Evolutionary conservation across 345 rosid genomes (phyloP).

Genomic region (Populus nigra): DNA sequence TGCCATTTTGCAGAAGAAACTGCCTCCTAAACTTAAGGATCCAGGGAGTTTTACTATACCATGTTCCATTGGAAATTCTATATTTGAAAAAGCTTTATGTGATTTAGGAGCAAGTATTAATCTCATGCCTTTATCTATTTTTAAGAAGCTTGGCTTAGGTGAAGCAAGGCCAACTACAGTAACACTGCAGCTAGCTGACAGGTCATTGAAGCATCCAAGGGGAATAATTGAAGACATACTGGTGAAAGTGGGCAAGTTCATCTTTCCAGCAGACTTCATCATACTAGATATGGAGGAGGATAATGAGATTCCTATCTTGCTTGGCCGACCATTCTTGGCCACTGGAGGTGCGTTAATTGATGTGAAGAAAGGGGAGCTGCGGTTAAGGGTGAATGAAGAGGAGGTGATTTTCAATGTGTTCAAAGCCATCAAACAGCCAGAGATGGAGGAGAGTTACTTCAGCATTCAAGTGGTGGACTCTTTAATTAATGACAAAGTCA

Average conservation of each 20-base stretch:
- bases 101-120: neutral
- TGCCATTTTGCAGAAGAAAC: neutral
- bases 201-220: neutral
- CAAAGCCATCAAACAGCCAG: neutral
- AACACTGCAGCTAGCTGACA: neutral
- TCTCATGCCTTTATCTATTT: neutral
- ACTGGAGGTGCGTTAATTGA: neutral
- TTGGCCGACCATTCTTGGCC: neutral
- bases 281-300: neutral
- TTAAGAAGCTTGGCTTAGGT: neutral
- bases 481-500: too few relatives aligned
- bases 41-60: neutral
- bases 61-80: neutral
- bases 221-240: neutral
- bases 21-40: neutral
- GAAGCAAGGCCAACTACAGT: neutral
- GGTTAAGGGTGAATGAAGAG: neutral
- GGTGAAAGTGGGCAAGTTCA: neutral
- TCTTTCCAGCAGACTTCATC: neutral
- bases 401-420: too few relatives aligned
- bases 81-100: neutral
- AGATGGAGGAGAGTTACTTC: too few relatives aligned
- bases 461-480: too few relatives aligned
- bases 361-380: neutral
- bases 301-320: neutral